Base-by-base conservation (phyloP, 2,329 filamentous ascomycete genomes). In the Epichloe gansuensis region DNA sequence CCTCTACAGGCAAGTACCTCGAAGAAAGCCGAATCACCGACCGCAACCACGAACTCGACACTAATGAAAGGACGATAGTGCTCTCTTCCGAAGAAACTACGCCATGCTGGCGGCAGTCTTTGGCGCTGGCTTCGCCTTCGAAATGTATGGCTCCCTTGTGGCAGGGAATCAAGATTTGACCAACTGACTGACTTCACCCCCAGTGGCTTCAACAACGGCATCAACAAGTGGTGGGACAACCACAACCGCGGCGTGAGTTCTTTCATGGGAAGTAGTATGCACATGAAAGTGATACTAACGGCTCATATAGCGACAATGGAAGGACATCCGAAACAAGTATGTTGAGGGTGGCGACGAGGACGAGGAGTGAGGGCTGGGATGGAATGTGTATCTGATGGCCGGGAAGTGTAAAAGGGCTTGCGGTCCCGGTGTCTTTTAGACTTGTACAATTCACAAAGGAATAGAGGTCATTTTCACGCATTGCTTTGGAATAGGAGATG, bases 291-390 rank as follows among this genome's bases (percentile, higher is more conserved):
- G 9, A 48, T 59, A 58, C 67, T 69, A 61, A 69, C 58, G 9
- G 31, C 43, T 34, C 42, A 50, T 48, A 34, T 59, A 97, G 91
- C 89, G 91, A 67, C 91, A 96, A 94, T 97, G 93, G 93, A 96
- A 96, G 81, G 93, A 98, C 71, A 96, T 98, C 77, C 91, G 94
- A 75, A 75, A 84, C 71, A 85, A 80, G 73, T 98, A 95, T 72
- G 71, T 95, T 65, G 74, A 87, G 73, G 77, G 77, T 55, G 80
- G 76, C 53, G 83, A 86, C 59, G 83, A 83, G 59, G 80, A 84
- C 58, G 83, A 85, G 65, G 70, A 73, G 61, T 65, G 62, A 54
- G 60, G 58, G 46, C 25, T 23, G 34, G 25, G 25, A 39, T 17
- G 13, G 21, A 8, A 39, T 21, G 12, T 41, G 23, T 11, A 50